Evolutionary conservation across 2,329 filamentous ascomycete genomes (phyloP).

Genomic region (Phaeosphaeria sp.): DNA sequence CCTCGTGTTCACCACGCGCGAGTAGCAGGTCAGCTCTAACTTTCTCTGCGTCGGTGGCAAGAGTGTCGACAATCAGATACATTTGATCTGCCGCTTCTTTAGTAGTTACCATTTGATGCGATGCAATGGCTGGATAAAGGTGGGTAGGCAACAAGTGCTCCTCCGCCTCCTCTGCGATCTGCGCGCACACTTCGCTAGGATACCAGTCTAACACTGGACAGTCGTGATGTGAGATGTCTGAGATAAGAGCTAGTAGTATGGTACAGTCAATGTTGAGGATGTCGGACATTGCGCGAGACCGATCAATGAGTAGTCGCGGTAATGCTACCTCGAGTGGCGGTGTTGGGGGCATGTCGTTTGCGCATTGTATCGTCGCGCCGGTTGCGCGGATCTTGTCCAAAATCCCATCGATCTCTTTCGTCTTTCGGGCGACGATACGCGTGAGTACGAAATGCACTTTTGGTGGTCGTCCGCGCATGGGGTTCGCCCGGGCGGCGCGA

Average conservation of each 20-base stretch:
- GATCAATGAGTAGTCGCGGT: conserved; percentile 47
- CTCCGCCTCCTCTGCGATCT: conserved; percentile 69
- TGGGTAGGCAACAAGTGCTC: conserved; percentile 66
- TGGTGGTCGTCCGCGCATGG: conserved; percentile 67
- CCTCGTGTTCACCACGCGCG: conserved; percentile 47
- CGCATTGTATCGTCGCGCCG: conserved; percentile 50
- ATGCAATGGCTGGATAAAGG: conserved; percentile 67
- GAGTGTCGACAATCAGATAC: conserved; percentile 50
- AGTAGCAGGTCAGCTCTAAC: conserved; percentile 66
- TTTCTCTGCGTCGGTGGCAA: conserved; percentile 53
- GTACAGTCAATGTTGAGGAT: conserved; percentile 71
- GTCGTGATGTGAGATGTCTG: conserved; percentile 71
- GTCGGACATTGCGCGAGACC: conserved; percentile 48
- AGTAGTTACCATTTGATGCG: conserved; percentile 69
- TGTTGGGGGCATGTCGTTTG: conserved; percentile 31
- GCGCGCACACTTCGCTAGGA: conserved; percentile 67
- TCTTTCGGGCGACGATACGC: conserved; percentile 60
- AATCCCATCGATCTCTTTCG: conserved; percentile 63
- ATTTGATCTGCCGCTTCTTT: conserved; percentile 70
- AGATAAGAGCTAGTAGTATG: conserved; percentile 74
- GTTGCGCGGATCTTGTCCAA: conserved; percentile 62
- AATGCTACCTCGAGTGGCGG: conserved; percentile 34
- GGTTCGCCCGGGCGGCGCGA: conserved; percentile 62
- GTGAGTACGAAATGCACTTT: conserved; percentile 67
- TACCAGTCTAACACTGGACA: conserved; percentile 58